Evolutionary conservation across 1,139 yeast species (phyloP), one percentile per base, ranked within the genome.

Genomic region (Debaryomycetaceae sp.): DNA sequence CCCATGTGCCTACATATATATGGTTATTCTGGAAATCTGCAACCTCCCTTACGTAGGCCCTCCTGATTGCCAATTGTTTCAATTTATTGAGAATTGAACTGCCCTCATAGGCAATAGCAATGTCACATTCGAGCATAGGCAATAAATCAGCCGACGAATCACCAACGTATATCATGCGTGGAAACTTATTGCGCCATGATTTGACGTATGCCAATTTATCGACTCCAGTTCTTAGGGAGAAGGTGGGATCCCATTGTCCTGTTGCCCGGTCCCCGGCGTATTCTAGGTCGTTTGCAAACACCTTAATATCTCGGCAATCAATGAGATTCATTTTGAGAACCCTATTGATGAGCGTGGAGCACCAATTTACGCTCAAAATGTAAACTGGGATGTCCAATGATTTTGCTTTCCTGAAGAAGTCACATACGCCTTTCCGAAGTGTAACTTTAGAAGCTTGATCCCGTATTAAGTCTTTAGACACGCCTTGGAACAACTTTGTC

Each of bases 311-410:
- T 8, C 54, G 54, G 2, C 56, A 54, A 3, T 43, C 41, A 37
- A 68, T 53, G 0, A 80, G 80, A 37, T 66, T 51, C 6, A 40
- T 44, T 5, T 45, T 38, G 37, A 83, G 63, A 5, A 69, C 71
- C 40, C 66, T 66, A 24, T 62, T 56, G 45, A 85, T 83, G 34
- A 83, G 61, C 7, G 63, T 39, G 3, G 73, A 68, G 8, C 85
- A 75, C 91, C 91, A 85, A 58, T 84, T 84, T 41, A 83, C 78
- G 53, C 88, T 82, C 24, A 84, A 55, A 1, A 85, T 68, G 7
- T 66, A 62, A 2, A 82, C 61, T 0, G 79, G 78, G 5, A 74
- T 56, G 0, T 56, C 45, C 4, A 47, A 39, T 1, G 38, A 40
- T 8, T 50, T 44, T 34, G 77, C 55, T 20, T 45, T 42, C 5